phyloP scores from a whole-genome alignment of 2,329 filamentous ascomycete genomes.

The Aureobasidium musti region DNA sequence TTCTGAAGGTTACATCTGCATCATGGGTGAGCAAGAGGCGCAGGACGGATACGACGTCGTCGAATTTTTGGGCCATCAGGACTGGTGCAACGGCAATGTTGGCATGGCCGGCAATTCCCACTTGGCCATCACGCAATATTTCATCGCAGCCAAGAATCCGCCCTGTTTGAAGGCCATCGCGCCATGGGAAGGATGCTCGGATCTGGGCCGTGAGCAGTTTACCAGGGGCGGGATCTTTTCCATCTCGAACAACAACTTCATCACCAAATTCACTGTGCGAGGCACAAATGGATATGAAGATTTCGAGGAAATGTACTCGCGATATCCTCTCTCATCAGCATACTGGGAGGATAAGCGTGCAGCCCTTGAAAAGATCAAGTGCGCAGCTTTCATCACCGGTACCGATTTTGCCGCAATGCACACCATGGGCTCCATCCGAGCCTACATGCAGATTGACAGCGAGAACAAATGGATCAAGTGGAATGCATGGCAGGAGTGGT shows the following conservation, averaged over 20 bases:
- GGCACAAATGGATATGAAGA: conserved; percentile 34
- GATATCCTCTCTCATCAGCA: conserved; percentile 33
- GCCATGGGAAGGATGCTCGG: conserved; percentile 52
- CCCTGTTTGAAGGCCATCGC: conserved; percentile 50
- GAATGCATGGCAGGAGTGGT: conserved; percentile 50
- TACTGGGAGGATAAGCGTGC: conserved; percentile 37
- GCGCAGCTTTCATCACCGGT: conserved; percentile 36
- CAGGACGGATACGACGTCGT: conserved; percentile 52
- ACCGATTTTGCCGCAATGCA: conserved; percentile 34
- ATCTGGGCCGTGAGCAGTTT: conserved; percentile 53
- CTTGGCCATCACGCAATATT: conserved; percentile 48
- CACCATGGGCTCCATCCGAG: conserved; percentile 38
- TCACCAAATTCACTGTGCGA: conserved; percentile 35
- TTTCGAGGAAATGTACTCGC: conserved; percentile 34
- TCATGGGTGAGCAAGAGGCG: conserved; percentile 50
- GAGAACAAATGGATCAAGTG: conserved; percentile 51
- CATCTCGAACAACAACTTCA: conserved; percentile 45
- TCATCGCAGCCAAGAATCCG: conserved; percentile 47
- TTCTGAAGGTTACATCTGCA: conserved; percentile 42
- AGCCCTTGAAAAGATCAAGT: conserved; percentile 36
- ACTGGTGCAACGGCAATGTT: conserved; percentile 51
- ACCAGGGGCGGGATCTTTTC: conserved; percentile 46
- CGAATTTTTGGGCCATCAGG: conserved; percentile 46
- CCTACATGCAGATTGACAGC: conserved; percentile 44
- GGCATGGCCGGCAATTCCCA: conserved; percentile 51